These are phyloP conservation scores for Phylloporus rhodoxanthus DNA, from an alignment of 768 basidiomycete genomes.

Conservation along the genomic window DNA sequence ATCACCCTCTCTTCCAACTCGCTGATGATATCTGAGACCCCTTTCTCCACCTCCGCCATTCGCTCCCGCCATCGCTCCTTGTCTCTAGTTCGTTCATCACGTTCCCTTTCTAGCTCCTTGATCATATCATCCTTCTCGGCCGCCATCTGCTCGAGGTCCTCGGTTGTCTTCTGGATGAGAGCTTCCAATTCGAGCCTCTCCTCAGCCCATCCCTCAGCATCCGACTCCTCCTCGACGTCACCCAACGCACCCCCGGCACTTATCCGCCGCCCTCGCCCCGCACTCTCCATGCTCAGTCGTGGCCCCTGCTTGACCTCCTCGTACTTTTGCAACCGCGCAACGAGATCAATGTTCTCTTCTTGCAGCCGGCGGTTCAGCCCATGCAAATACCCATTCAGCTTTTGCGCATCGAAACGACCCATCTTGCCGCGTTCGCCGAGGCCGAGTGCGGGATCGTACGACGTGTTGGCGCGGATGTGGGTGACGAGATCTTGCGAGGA, in stretches of 20 bases:
- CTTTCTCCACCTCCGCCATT: constrained; percentile 66
- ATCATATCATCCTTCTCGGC: constrained; percentile 43
- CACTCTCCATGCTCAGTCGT: constrained; percentile 25
- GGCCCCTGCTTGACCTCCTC: constrained; percentile 42
- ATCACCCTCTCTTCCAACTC: constrained; percentile 54
- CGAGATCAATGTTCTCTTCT: constrained; percentile 74
- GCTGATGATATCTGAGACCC: constrained; percentile 61
- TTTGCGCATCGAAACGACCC: constrained; percentile 76
- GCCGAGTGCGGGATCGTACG: constrained; percentile 80
- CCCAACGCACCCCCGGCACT: constrained; percentile 52
- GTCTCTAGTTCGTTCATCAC: constrained; percentile 52
- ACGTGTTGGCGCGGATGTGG: constrained; percentile 74
- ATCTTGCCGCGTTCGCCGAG: constrained; percentile 63
- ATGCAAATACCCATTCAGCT: constrained; percentile 82
- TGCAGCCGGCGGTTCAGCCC: constrained; percentile 76
- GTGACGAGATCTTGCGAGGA: constrained; percentile 87
- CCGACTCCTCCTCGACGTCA: constrained; percentile 57
- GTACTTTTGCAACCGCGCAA: constrained; percentile 46
- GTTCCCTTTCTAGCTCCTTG: constrained; percentile 49
- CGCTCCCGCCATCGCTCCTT: constrained; percentile 66
- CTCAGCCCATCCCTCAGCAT: constrained; percentile 63
- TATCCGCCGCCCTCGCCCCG: constrained; percentile 38
- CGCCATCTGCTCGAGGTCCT: constrained; percentile 36
- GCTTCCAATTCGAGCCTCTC: constrained; percentile 56
- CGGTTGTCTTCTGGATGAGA: constrained; percentile 35